A percentile compares a stretch with the other conserved stretches of the same genome.
Evolutionary conservation across 2,329 filamentous ascomycete species (phyloP).

Genomic region (Alternaria consortialis): DNA sequence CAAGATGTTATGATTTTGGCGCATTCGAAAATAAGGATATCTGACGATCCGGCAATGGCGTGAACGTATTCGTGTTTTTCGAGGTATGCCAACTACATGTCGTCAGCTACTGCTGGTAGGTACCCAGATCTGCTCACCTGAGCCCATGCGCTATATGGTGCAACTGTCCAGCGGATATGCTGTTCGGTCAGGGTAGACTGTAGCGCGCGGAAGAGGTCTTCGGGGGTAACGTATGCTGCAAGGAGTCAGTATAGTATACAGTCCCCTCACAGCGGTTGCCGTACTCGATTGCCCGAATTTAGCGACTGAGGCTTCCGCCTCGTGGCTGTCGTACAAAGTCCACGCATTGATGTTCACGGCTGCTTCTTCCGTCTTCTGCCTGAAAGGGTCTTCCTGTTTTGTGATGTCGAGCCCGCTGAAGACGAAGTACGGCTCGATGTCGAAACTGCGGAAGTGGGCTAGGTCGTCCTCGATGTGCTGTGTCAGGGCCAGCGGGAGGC

Average conservation of each 20-base stretch:
- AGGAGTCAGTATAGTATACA: slow-evolving; percentile 19
- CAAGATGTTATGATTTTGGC: slow-evolving; percentile 74
- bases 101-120: background rate
- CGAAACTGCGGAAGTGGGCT: slow-evolving; percentile 72
- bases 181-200: slow-evolving; percentile 76
- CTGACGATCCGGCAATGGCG: slow-evolving; percentile 83
- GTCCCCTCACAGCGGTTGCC: background rate
- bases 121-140: slow-evolving; percentile 66
- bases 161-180: slow-evolving; percentile 78
- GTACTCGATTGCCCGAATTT: slow-evolving; percentile 87
- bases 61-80: slow-evolving; percentile 70
- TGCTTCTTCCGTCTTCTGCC: slow-evolving; percentile 68
- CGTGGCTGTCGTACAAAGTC: slow-evolving; percentile 82
- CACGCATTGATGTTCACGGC: slow-evolving; percentile 81
- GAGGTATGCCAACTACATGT: slow-evolving; percentile 76
- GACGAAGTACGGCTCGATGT: slow-evolving; percentile 83
- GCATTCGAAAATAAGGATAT: slow-evolving; percentile 85
- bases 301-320: slow-evolving; percentile 80
- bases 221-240: slow-evolving; percentile 69
- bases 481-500: slow-evolving; percentile 81
- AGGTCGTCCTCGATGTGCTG: slow-evolving; percentile 80
- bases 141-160: slow-evolving; percentile 86
- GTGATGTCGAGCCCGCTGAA: slow-evolving; percentile 88
- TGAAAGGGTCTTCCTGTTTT: slow-evolving; percentile 69
- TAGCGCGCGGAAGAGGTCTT: slow-evolving; percentile 78